Evolutionary conservation across 352 stramenopile species (phyloP), one percentile per base, ranked within the genome.

Genomic region (Phytophthora uliginosa): DNA sequence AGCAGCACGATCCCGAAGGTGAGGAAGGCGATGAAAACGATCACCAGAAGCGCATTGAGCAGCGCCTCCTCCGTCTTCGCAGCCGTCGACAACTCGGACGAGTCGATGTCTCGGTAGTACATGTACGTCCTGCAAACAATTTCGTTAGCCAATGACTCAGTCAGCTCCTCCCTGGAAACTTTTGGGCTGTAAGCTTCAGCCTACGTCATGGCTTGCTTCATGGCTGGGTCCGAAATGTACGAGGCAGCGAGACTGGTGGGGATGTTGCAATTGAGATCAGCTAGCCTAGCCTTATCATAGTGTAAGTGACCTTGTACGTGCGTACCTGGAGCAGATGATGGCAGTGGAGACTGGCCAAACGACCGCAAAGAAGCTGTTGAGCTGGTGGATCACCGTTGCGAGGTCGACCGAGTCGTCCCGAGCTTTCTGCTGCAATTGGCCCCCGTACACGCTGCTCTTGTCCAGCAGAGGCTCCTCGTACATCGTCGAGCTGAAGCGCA

Each of bases 1-100:
- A 97, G 74, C 53, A 95, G 40, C 48, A 96, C 91, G 67, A 97
- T 88, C 0, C 78, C 73, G 22, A 96, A 95, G 2, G 90, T 97
- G 26, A 95, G 77, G 52, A 78, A 66, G 20, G 82, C 86, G 68
- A 97, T 92, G 69, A 97, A 89, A 8, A 76, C 67, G 22, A 98
- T 92, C 51, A 97, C 88, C 8, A 97, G 58, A 0, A 95, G 72
- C 28, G 90, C 89, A 63, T 97, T 97, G 55, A 88, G 73, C 17
- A 96, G 55, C 10, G 88, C 90, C 55, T 90, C 71, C 10, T 88
- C 52, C 9, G 82, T 85, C 58, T 91, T 92, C 8, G 80, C 72
- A 12, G 61, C 59, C 10, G 78, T 71, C 13, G 83, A 89, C 17
- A 69, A 52, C 22, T 67, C 26, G 8, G 82, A 88, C 1, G 74